A percentile compares a stretch with the other conserved stretches of the same genome.
Conservation (phyloP, 192 early-diverging fungal species). For the Coemansia sp. region DNA sequence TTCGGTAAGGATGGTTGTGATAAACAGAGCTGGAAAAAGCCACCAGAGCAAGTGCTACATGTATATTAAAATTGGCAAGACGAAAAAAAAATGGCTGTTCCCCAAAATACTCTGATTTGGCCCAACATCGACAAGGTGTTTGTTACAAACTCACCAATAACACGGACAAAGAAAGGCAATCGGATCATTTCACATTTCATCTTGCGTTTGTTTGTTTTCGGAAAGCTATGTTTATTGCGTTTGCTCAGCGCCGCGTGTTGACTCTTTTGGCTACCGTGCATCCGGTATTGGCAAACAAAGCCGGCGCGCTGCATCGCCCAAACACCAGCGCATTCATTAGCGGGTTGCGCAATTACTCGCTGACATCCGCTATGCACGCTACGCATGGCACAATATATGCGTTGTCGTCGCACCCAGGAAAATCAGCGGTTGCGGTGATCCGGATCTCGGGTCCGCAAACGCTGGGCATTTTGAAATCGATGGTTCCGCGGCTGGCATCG, state of each 20-base stretch:
- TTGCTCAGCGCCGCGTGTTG: background rate
- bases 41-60: too few relatives aligned
- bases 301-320: too few relatives aligned
- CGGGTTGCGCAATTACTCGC: background rate
- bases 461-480: conserved; percentile 36
- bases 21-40: too few relatives aligned
- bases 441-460: conserved; percentile 66
- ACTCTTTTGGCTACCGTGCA: background rate
- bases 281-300: background rate
- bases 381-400: conserved; percentile 68
- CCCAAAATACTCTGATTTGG: background rate
- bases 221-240: background rate
- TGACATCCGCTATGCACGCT: background rate
- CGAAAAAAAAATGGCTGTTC: background rate
- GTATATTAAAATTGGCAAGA: background rate
- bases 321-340: background rate
- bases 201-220: background rate
- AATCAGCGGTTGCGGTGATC: conserved; percentile 75
- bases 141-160: too few relatives aligned
- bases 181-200: too few relatives aligned
- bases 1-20: too few relatives aligned
- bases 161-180: too few relatives aligned
- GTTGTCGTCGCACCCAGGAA: conserved; percentile 68
- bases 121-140: background rate
- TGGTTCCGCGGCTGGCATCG: conserved; percentile 9